These are phyloP conservation scores for Cucurbitaria berberidis DNA, from an alignment of 2,329 filamentous ascomycete genomes.

Conservation along the genomic window DNA sequence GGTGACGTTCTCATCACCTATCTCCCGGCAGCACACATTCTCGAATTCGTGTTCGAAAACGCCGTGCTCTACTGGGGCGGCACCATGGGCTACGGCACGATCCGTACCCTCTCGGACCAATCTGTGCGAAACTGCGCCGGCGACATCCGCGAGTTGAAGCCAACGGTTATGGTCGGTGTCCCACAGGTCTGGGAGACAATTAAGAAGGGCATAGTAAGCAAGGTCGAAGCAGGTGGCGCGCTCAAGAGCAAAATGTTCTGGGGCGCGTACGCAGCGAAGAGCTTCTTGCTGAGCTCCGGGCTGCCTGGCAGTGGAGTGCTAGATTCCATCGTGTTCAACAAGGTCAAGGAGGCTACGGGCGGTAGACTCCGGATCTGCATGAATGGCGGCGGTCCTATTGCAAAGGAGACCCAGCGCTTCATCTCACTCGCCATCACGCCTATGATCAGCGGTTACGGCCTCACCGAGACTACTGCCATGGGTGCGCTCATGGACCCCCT, in stretches of 20 bases:
- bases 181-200: slow-evolving; percentile 97
- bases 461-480: slow-evolving; percentile 91
- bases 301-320: slow-evolving; percentile 73
- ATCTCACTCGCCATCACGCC: slow-evolving; percentile 90
- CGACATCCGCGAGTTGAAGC: slow-evolving; percentile 90
- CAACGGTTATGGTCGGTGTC: slow-evolving; percentile 90
- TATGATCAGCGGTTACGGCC: slow-evolving; percentile 92
- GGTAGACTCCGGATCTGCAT: slow-evolving; percentile 87
- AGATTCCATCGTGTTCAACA: slow-evolving; percentile 86
- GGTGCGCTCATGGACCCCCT: slow-evolving; percentile 82
- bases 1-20: slow-evolving; percentile 86
- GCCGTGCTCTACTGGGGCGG: slow-evolving; percentile 86
- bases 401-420: slow-evolving; percentile 86
- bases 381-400: slow-evolving; percentile 91
- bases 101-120: slow-evolving; percentile 83
- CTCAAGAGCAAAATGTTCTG: slow-evolving; percentile 80
- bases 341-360: slow-evolving; percentile 88
- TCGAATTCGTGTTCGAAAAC: slow-evolving; percentile 96
- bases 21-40: slow-evolving; percentile 91
- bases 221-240: slow-evolving; percentile 74
- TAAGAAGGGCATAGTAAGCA: slow-evolving; percentile 87
- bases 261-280: slow-evolving; percentile 67
- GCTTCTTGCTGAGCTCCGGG: slow-evolving; percentile 64
- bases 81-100: slow-evolving; percentile 91
- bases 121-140: slow-evolving; percentile 90